Evolutionary conservation across 2,329 filamentous ascomycete genomes (phyloP).

Genomic region (Corynespora cassiicola): DNA sequence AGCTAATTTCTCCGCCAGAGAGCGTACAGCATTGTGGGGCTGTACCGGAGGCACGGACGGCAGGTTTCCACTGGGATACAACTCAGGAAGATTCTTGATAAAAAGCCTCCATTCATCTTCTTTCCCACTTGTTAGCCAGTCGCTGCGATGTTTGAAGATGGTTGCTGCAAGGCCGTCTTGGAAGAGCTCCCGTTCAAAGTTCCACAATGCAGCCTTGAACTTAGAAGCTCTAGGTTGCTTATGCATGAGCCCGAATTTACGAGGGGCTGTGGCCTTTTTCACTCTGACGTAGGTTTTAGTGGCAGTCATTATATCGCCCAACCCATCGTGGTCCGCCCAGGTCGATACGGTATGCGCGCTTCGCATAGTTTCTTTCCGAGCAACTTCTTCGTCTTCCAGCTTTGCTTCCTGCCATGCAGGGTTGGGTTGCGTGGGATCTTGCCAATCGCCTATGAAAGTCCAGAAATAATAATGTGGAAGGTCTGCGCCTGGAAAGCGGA

Average conservation of each 20-base stretch:
- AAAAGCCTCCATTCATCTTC: conserved; percentile 20
- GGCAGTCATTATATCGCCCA: too few relatives aligned
- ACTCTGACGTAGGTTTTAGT: conserved; percentile 6
- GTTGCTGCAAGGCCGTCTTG: conserved; percentile 15
- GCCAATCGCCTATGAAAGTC: conserved; percentile 24
- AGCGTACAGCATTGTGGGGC: conserved; percentile 1
- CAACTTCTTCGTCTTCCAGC: neutral
- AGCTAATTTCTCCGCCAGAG: conserved; percentile 31
- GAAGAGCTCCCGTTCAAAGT: conserved; percentile 24
- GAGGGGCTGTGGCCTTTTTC: conserved; percentile 11
- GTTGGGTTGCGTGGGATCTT: conserved; percentile 26
- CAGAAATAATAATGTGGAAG: conserved; percentile 44
- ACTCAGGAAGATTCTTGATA: conserved; percentile 8
- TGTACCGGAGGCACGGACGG: conserved; percentile 27
- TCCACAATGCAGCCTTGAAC: conserved; percentile 10
- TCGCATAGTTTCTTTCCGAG: too few relatives aligned
- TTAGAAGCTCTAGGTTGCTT: conserved; percentile 4
- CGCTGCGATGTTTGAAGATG: conserved; percentile 9
- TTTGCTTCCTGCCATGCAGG: conserved; percentile 15
- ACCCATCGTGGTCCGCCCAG: too few relatives aligned
- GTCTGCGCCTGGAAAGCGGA: conserved; percentile 32
- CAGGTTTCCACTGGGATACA: conserved; percentile 27
- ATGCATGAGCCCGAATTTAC: too few relatives aligned
- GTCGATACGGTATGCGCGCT: too few relatives aligned
- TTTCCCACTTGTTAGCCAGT: conserved; percentile 19